Evolutionary conservation across 129 eudicot genomes (phyloP).

Genomic region (Artemisia tridentata): DNA sequence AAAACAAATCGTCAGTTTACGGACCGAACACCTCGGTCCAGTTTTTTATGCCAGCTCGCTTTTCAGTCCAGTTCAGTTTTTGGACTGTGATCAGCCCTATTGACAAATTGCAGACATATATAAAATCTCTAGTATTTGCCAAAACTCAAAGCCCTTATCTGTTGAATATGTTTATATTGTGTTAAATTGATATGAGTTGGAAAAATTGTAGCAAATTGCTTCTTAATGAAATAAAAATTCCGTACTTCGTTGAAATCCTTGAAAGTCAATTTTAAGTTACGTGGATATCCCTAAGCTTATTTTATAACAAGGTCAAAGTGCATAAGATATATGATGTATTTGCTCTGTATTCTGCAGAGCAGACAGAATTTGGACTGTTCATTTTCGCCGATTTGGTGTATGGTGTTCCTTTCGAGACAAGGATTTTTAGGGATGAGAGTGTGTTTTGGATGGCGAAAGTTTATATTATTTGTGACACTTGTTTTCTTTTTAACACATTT

Average conservation of each 20-base stretch:
- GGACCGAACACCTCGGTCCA: too few species aligned
- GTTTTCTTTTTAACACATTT: slow-evolving; percentile 56
- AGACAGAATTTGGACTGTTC: neutral
- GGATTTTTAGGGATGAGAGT: slow-evolving; percentile 58
- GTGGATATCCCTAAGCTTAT: too few species aligned
- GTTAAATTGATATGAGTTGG: neutral
- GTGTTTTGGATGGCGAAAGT: slow-evolving; percentile 69
- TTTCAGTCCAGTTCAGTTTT: too few species aligned
- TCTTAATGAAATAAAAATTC: too few species aligned
- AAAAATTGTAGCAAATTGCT: too few species aligned
- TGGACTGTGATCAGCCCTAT: too few species aligned
- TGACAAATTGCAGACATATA: neutral
- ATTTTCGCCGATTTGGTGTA: neutral
- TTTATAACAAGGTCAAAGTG: too few species aligned
- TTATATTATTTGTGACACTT: slow-evolving; percentile 63
- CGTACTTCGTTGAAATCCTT: too few species aligned
- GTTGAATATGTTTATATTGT: neutral
- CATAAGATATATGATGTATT: too few species aligned
- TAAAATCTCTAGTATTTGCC: neutral
- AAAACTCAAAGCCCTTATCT: neutral
- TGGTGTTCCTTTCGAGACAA: slow-evolving; percentile 12
- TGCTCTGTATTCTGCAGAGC: slow-evolving; percentile 24
- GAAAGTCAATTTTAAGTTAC: too few species aligned
- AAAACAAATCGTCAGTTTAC: neutral
- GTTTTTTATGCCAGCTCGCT: too few species aligned